A percentile compares a stretch with the other conserved stretches of the same genome.
Evolutionary conservation across 768 basidiomycete genomes (phyloP).

Genomic region (Lyophyllum semitale): DNA sequence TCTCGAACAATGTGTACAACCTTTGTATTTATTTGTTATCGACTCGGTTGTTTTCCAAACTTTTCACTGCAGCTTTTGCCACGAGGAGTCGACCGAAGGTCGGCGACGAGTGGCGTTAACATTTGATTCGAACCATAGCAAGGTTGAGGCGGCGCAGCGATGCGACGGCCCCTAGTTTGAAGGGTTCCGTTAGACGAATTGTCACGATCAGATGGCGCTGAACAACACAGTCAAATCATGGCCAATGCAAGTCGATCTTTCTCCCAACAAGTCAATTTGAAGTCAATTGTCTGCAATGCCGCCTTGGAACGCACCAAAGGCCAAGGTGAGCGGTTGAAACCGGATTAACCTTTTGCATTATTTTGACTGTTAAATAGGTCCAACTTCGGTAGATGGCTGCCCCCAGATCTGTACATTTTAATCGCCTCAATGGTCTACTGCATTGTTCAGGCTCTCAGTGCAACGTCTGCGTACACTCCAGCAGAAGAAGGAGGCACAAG

Average conservation of each 20-base stretch:
- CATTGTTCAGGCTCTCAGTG: conserved; percentile 65
- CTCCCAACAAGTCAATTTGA: background rate
- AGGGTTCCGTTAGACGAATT: too few relatives aligned
- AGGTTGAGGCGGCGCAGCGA: too few relatives aligned
- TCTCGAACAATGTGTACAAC: too few relatives aligned
- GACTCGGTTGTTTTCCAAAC: too few relatives aligned
- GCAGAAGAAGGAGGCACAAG: conserved; percentile 90
- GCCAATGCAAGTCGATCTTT: background rate
- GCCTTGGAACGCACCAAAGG: conserved; percentile 23
- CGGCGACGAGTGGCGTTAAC: too few relatives aligned
- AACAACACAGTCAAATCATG: background rate
- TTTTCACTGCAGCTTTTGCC: too few relatives aligned
- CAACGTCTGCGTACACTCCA: conserved; percentile 84
- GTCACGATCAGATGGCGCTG: background rate
- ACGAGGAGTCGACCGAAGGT: too few relatives aligned
- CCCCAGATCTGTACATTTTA: background rate
- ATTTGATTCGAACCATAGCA: too few relatives aligned
- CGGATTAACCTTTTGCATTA: background rate
- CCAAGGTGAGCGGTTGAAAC: conserved; percentile 13
- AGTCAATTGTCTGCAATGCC: conserved; percentile 9
- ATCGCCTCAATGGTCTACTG: background rate
- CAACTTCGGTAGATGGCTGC: conserved; percentile 20
- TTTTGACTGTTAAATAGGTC: conserved; percentile 9
- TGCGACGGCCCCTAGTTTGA: too few relatives aligned
- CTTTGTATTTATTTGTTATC: too few relatives aligned